Evolutionary conservation across 73 alveolate species (phyloP), one percentile per base, ranked within the genome.

Genomic region (Paramecium primaurelia): DNA sequence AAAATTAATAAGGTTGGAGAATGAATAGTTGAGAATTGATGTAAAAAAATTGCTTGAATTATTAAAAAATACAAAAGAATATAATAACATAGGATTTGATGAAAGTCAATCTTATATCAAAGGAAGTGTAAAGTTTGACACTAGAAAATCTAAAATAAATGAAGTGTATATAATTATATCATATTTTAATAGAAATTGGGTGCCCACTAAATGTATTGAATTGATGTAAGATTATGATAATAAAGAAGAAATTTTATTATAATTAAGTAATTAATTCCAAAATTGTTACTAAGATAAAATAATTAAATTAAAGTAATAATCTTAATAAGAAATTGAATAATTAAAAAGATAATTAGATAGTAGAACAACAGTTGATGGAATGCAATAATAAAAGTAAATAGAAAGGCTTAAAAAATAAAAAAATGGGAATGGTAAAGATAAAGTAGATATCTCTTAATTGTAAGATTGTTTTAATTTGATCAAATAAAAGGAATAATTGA

Each of bases 1-100:
- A 16, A 80, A 49, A 80, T 80, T 80, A 47, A 80, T 80, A 11
- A 22, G 73, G 30, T 42, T 49, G 18, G 91, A 80, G 58, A 80
- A 80, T 47, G 71, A 80, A 40, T 32, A 44, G 16, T 47, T 80
- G 28, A 40, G 91, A 44, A 40, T 18, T 16, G 91, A 80, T 80
- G 91, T 80, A 25, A 80, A 80, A 80, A 80, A 44, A 80, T 47
- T 80, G 30, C 44, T 80, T 22, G 91, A 80, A 44, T 18, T 80
- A 40, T 28, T 80, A 9, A 80, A n/a, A 49, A 80, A 40, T n/a
- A 80, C 91, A 44, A 80, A 80, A 49, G 91, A 80, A 44, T 80
- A 45, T 14, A 47, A 36, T 7, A 80, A 22, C 12, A 45, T 80
- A 18, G 91, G 77, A 11, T 20, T 80, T 80, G 91, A 80, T 80